Evolutionary conservation across 2,329 filamentous ascomycete species (phyloP).

Genomic region (Sporothrix dimorphospora): DNA sequence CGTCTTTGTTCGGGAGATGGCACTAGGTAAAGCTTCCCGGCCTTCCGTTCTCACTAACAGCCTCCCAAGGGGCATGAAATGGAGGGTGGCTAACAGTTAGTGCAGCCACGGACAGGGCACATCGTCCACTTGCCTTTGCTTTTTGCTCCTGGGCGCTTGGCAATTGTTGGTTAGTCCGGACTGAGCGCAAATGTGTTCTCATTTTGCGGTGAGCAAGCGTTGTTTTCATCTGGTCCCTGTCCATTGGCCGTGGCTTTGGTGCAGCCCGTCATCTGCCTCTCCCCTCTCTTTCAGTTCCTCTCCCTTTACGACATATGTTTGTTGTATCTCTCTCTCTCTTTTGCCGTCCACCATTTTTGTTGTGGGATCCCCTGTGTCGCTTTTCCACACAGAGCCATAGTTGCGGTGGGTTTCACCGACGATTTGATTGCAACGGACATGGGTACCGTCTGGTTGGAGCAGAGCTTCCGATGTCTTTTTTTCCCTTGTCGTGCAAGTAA

Average conservation of each 20-base stretch:
- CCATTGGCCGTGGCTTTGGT: not conserved
- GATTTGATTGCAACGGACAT: constrained; percentile 5
- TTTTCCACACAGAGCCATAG: not conserved
- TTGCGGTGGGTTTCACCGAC: not conserved
- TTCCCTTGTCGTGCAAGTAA: constrained; percentile 3
- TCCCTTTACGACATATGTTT: too few relatives aligned
- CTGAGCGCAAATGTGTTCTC: constrained; percentile 15
- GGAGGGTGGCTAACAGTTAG: constrained; percentile 20
- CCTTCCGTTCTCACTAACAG: constrained; percentile 24
- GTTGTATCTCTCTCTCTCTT: not conserved
- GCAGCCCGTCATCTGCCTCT: not conserved
- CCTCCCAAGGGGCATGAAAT: constrained; percentile 5
- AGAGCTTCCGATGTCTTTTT: not conserved
- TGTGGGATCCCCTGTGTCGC: not conserved
- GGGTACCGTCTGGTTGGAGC: constrained; percentile 6
- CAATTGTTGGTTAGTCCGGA: constrained; percentile 1
- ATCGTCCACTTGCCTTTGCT: constrained; percentile 11
- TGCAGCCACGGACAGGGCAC: constrained; percentile 14
- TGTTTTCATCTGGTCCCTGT: constrained; percentile 16
- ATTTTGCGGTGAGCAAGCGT: constrained; percentile 23
- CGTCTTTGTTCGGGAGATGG: constrained; percentile 20
- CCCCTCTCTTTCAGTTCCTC: not conserved
- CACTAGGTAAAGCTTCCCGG: constrained; percentile 28
- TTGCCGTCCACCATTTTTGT: not conserved
- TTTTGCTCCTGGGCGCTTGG: constrained; percentile 10